phyloP scores from a whole-genome alignment of 2,329 filamentous ascomycete species.

The Penicillium sp. region DNA sequence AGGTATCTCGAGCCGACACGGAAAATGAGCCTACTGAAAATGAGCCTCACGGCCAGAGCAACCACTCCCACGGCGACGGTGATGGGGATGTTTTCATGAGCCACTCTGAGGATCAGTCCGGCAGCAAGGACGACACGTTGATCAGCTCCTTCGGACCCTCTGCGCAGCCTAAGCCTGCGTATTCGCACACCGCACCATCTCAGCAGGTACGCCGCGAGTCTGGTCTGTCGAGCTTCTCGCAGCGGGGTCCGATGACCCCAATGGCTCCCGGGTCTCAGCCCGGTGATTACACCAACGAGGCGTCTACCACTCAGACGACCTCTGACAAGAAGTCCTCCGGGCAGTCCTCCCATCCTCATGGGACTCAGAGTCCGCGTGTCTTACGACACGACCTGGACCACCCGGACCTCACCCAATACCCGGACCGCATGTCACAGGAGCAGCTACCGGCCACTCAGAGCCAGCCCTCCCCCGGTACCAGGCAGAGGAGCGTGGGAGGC shows the following conservation, averaged over 20 bases:
- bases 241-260: constrained; percentile 52
- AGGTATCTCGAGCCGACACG: constrained; percentile 42
- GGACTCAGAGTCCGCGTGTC: constrained; percentile 59
- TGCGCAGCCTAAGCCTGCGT: constrained; percentile 45
- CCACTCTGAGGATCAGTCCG: constrained; percentile 43
- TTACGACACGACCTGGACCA: constrained; percentile 43
- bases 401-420: constrained; percentile 51
- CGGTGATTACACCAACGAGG: constrained; percentile 70
- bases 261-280: constrained; percentile 55
- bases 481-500: constrained; percentile 27
- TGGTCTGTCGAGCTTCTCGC: constrained; percentile 45
- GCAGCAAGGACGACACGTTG: constrained; percentile 44
- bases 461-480: constrained; percentile 30
- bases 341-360: constrained; percentile 62
- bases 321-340: constrained; percentile 76
- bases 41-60: constrained; percentile 53
- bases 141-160: constrained; percentile 48
- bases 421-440: constrained; percentile 50
- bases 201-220: constrained; percentile 44
- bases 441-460: constrained; percentile 56
- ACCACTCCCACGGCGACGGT: constrained; percentile 48
- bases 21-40: constrained; percentile 52
- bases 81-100: constrained; percentile 60
- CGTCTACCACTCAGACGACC: constrained; percentile 80
- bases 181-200: constrained; percentile 45